phyloP scores from a whole-genome alignment of 495 filamentous ascomycete species.

The Penicillium fimorum region DNA sequence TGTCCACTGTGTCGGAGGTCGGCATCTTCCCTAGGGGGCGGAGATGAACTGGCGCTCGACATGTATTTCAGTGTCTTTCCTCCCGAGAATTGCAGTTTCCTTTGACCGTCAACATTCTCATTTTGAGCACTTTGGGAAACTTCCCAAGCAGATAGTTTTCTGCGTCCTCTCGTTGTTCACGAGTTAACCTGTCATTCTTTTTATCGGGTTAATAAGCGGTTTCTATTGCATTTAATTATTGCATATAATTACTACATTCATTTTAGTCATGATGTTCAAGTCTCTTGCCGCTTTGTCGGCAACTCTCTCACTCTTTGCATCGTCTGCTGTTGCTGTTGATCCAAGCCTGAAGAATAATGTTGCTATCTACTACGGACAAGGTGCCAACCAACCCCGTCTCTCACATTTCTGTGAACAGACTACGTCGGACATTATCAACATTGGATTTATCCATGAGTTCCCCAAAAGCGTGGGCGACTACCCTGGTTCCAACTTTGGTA shows the following conservation, averaged over 20 bases:
- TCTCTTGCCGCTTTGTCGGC: constrained; percentile 28
- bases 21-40: constrained; percentile 7
- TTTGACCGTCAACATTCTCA: constrained; percentile 22
- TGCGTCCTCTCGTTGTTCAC: constrained; percentile 50
- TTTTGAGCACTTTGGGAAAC: constrained; percentile 22
- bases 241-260: constrained; percentile 16
- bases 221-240: constrained; percentile 15
- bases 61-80: constrained; percentile 4
- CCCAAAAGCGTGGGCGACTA: constrained; percentile 53
- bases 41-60: not conserved
- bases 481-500: constrained; percentile 64
- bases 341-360: constrained; percentile 53
- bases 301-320: constrained; percentile 31
- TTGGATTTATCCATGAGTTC: constrained; percentile 66
- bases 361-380: constrained; percentile 64
- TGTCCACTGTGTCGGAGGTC: constrained; percentile 10
- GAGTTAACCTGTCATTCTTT: constrained; percentile 19
- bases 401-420: constrained; percentile 57
- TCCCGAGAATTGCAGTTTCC: not conserved
- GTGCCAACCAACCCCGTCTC: constrained; percentile 45
- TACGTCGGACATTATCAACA: constrained; percentile 62
- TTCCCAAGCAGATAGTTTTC: constrained; percentile 42
- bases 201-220: constrained; percentile 16
- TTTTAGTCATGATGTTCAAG: constrained; percentile 36
- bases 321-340: constrained; percentile 48